phyloP scores from a whole-genome alignment of 2,329 filamentous ascomycete species.

The Xylariaceae sp. region DNA sequence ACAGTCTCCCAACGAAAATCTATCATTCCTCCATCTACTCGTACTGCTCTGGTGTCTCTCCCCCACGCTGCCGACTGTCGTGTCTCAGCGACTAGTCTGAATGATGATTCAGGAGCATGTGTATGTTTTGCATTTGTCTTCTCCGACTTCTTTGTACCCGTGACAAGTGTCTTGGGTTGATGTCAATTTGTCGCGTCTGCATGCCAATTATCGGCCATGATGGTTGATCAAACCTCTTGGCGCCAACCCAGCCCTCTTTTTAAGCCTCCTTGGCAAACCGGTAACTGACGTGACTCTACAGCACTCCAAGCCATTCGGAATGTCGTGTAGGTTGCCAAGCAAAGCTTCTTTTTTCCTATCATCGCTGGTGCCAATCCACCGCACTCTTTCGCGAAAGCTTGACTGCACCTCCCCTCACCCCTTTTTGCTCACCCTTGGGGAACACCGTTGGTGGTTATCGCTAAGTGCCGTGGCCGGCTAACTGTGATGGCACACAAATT shows the following conservation, averaged over 20 bases:
- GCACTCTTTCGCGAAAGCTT: slow-evolving; percentile 20
- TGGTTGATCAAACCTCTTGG: slow-evolving; percentile 38
- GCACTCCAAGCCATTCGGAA: slow-evolving; percentile 45
- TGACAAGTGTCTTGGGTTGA: slow-evolving; percentile 8
- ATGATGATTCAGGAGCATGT: slow-evolving; percentile 43
- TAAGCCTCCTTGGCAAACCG: slow-evolving; percentile 40
- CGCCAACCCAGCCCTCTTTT: slow-evolving; percentile 40
- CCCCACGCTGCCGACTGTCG: slow-evolving; percentile 28
- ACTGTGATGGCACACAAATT: too few species aligned
- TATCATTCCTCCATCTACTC: too few species aligned
- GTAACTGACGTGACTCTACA: slow-evolving; percentile 41
- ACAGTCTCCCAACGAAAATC: too few species aligned
- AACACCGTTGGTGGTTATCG: neutral
- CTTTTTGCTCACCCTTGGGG: slow-evolving; percentile 2
- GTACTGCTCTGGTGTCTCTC: slow-evolving; percentile 17
- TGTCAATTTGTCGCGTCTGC: neutral
- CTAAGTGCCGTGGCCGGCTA: too few species aligned
- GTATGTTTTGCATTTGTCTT: slow-evolving; percentile 36
- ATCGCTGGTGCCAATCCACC: slow-evolving; percentile 28
- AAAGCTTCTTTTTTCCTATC: slow-evolving; percentile 34
- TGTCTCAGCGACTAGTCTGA: slow-evolving; percentile 37
- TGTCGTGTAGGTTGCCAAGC: slow-evolving; percentile 45
- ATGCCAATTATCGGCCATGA: slow-evolving; percentile 29
- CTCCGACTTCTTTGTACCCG: slow-evolving; percentile 16
- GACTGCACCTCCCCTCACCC: slow-evolving; percentile 2